Evolutionary conservation across 2,329 filamentous ascomycete species (phyloP).

Genomic region (Neocatenulostroma microsporum): DNA sequence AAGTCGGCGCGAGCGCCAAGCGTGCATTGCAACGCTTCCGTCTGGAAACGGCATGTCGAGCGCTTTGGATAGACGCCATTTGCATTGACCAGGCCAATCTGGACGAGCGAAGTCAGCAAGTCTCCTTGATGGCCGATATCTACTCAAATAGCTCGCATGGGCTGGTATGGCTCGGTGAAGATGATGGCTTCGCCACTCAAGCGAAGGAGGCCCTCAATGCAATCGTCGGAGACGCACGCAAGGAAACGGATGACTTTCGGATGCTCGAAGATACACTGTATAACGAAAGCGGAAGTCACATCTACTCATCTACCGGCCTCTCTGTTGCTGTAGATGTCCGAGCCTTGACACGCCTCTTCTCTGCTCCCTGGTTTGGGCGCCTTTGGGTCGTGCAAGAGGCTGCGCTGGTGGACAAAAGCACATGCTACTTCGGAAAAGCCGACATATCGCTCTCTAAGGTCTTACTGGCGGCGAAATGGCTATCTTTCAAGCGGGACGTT

Average conservation of each 20-base stretch:
- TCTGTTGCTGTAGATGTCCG: no score
- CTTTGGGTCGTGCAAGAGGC: slow-evolving; percentile 1
- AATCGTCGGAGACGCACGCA: neutral
- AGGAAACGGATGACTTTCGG: neutral
- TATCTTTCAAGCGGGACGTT: neutral
- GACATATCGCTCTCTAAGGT: neutral
- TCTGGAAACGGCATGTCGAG: neutral
- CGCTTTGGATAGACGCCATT: neutral
- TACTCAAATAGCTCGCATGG: neutral
- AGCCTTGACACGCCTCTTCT: no score
- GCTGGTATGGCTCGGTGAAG: slow-evolving; percentile 3
- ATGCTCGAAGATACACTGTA: no score
- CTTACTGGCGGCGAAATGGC: neutral
- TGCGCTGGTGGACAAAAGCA: neutral
- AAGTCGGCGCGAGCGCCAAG: neutral
- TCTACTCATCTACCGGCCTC: no score
- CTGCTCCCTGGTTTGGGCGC: neutral
- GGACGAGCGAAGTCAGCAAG: neutral
- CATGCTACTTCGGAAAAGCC: neutral
- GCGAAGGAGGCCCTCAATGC: neutral
- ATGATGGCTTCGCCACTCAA: neutral
- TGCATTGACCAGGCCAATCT: slow-evolving; percentile 3
- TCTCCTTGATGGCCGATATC: slow-evolving; percentile 3
- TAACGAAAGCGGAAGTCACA: no score
- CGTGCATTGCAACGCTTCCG: neutral